Evolutionary conservation across 495 filamentous ascomycete genomes (phyloP).

Genomic region (Aspergillus nanangensis): DNA sequence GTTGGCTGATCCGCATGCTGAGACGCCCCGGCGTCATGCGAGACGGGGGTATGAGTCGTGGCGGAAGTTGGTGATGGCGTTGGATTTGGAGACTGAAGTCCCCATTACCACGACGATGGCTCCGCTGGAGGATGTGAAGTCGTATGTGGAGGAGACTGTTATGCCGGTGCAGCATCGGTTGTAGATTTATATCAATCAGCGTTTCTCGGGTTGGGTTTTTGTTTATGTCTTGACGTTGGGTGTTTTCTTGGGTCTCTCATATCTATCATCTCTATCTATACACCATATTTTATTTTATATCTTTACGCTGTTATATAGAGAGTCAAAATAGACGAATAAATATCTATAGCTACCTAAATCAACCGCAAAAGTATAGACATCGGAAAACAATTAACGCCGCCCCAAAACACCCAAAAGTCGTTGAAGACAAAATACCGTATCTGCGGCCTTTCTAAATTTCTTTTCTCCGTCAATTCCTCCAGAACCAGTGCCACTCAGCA

Average conservation of each 20-base stretch:
- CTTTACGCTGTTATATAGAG: too few relatives aligned
- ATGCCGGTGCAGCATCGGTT: slow-evolving; percentile 12
- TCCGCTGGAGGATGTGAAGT: background rate
- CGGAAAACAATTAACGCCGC: too few relatives aligned
- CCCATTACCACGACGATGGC: background rate
- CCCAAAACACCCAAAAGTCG: slow-evolving; percentile 1
- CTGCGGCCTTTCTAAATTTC: background rate
- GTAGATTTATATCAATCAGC: slow-evolving; percentile 3
- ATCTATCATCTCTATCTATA: too few relatives aligned
- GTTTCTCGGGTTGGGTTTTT: background rate
- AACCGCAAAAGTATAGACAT: too few relatives aligned
- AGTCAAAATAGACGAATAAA: too few relatives aligned
- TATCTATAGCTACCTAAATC: too few relatives aligned
- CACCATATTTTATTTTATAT: too few relatives aligned
- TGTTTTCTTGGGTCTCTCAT: background rate
- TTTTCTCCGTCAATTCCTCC: background rate
- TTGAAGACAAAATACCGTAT: slow-evolving; percentile 5
- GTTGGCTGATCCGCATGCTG: slow-evolving; percentile 50
- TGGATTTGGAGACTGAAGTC: slow-evolving; percentile 19
- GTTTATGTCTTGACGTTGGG: background rate
- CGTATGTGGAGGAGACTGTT: too few relatives aligned
- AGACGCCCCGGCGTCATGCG: slow-evolving; percentile 60
- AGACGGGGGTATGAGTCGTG: slow-evolving; percentile 58
- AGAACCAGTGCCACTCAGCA: too few relatives aligned
- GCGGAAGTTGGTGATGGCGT: slow-evolving; percentile 45